Evolutionary conservation across 225 moss, liverwort and hornwort species (phyloP).

Genomic region (Pleurozium schreberi): DNA sequence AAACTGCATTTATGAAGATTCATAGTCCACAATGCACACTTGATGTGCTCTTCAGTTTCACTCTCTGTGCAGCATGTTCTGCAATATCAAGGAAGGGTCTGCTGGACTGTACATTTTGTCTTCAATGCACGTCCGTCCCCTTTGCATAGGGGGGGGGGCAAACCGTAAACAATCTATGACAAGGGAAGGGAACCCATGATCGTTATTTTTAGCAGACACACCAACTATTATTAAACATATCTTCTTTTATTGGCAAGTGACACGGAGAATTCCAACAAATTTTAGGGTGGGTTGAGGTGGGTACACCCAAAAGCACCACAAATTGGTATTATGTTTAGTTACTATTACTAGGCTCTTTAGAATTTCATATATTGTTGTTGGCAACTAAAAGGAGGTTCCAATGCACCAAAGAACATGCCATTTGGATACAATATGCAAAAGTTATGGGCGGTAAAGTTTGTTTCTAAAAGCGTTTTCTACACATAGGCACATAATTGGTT

Average conservation of each 20-base stretch:
- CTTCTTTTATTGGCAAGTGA: background rate
- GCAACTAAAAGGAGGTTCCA: too few relatives aligned
- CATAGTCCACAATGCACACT: background rate
- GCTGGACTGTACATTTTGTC: background rate
- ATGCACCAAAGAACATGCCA: too few relatives aligned
- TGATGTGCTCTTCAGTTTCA: background rate
- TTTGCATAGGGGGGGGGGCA: background rate
- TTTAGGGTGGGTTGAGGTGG: too few relatives aligned
- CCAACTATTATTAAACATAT: background rate
- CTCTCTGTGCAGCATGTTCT: background rate
- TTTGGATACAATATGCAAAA: too few relatives aligned
- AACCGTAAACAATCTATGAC: background rate
- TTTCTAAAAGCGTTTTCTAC: too few relatives aligned
- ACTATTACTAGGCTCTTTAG: too few relatives aligned
- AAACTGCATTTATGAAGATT: background rate
- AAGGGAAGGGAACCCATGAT: background rate
- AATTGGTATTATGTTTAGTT: too few relatives aligned
- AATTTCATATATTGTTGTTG: too few relatives aligned
- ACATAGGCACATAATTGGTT: too few relatives aligned
- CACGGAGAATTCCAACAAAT: background rate
- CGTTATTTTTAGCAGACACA: background rate
- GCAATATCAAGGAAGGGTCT: background rate
- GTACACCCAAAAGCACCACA: too few relatives aligned
- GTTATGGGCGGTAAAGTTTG: too few relatives aligned
- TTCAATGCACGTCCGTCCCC: background rate